phyloP scores from a whole-genome alignment of 768 basidiomycete genomes.

The Psilocybe cyanescens region DNA sequence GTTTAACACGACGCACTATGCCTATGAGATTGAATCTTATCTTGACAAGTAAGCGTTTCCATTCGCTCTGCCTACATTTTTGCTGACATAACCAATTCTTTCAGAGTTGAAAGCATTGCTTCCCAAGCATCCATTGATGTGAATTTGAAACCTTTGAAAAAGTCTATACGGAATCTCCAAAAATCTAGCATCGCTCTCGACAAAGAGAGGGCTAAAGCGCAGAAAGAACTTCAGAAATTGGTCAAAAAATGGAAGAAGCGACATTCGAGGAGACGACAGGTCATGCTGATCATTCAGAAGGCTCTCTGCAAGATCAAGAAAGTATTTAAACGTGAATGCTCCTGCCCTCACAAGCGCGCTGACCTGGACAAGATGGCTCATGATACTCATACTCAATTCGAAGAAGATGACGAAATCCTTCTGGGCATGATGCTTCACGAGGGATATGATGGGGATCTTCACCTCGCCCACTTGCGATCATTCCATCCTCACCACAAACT shows the following conservation, averaged over 20 bases:
- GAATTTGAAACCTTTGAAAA: slow-evolving; percentile 45
- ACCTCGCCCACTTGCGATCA: neutral
- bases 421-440: slow-evolving; percentile 21
- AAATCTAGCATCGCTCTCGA: slow-evolving; percentile 56
- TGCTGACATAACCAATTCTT: neutral
- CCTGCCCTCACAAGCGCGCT: slow-evolving; percentile 8
- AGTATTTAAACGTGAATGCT: slow-evolving; percentile 17
- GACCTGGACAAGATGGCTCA: neutral
- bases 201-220: slow-evolving; percentile 55
- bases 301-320: slow-evolving; percentile 17
- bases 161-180: slow-evolving; percentile 50
- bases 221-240: slow-evolving; percentile 48
- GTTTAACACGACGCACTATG: slow-evolving; percentile 78
- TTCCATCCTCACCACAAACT: slow-evolving; percentile 20
- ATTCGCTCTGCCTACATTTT: neutral
- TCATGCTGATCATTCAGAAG: slow-evolving; percentile 10
- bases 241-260: slow-evolving; percentile 35
- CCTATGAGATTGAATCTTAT: slow-evolving; percentile 64
- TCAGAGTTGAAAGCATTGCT: slow-evolving; percentile 53
- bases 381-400: too few relatives aligned
- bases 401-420: slow-evolving; percentile 14
- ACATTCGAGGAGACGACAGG: slow-evolving; percentile 15
- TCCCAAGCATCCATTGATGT: slow-evolving; percentile 20
- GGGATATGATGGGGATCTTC: slow-evolving; percentile 9
- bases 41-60: slow-evolving; percentile 52